Evolutionary conservation across 805 yeast species (phyloP), one percentile per base, ranked within the genome.

Genomic region (Isabelozyma heimii): DNA sequence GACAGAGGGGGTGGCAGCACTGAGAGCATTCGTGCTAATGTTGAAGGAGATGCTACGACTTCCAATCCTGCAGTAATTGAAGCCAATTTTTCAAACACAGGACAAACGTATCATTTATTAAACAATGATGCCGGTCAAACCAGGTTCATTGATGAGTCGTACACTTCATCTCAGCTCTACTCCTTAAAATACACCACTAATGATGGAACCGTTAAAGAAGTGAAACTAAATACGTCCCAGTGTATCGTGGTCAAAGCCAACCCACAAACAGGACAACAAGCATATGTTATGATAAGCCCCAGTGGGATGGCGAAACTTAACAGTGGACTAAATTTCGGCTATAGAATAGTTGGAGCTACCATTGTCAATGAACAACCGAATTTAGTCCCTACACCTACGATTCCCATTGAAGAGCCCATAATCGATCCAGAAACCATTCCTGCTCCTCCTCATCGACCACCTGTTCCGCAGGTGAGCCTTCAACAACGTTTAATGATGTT

Each of bases 201-300:
- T 14, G 57, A 42, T 5, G 66, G 58, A 10, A 48, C 46, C 4
- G 45, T 40, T 4, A 43, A 49, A 26, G 43, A 26, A 4, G 66
- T 62, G 2, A 48, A 49, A 2, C 60, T 76, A 46, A 65, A 65
- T 42, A 59, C 74, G 0, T 72, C 75, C 20, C 78, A 76, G 43
- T 74, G 79, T 53, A 73, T 76, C 10, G 50, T 76, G 5, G 80
- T 75, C 26, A 65, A 67, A 37, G 35, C 35, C n/a, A 53, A 60
- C 10, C 59, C 56, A 2, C 57, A 53, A 12, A 20, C 14, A 16
- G 27, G 15, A 9, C 62, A 63, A 37, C 61, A 58, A 12, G 77
- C 79, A 5, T 76, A 75, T 46, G 38, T 75, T 2, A 56, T 76
- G 40, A 40, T 76, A 4, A 74, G 65, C 47, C 65, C 67, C n/a